These are phyloP conservation scores for Triticum dicoccoides DNA, from an alignment of 176 grass and related monocot species.

Conservation along the genomic window DNA sequence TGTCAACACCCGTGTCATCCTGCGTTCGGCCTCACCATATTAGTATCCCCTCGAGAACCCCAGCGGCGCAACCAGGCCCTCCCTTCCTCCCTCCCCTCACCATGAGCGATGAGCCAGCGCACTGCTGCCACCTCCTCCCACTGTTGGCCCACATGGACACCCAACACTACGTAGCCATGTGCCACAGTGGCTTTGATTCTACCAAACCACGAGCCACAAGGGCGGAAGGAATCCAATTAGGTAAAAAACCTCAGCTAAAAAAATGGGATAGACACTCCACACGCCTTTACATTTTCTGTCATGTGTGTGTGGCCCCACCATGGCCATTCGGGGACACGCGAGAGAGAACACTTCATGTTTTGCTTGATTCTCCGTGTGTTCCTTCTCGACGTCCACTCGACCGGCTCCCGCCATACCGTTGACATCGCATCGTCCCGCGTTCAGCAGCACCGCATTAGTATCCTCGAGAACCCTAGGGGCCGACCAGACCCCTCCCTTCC, in stretches of 20 bases:
- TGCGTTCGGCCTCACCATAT: not conserved
- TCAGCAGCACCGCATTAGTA: not conserved
- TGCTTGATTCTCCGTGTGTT: no score
- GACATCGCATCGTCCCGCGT: not conserved
- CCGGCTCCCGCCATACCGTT: not conserved
- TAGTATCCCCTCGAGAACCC: slow-evolving; percentile 11
- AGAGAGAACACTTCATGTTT: no score
- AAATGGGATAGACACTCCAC: no score
- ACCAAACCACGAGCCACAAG: not conserved
- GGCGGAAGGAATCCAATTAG: no score
- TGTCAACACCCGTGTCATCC: not conserved
- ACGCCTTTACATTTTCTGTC: no score
- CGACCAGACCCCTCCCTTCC: not conserved
- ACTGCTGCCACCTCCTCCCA: no score
- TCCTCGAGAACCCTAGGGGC: slow-evolving; percentile 21
- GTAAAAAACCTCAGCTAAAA: not conserved
- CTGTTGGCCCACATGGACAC: no score
- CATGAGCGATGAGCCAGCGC: slow-evolving; percentile 26
- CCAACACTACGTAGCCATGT: no score
- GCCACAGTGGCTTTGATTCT: no score
- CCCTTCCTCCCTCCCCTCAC: not conserved
- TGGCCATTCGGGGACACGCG: no score
- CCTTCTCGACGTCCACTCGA: not conserved
- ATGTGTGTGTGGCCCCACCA: no score
- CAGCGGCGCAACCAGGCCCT: not conserved